phyloP scores from a whole-genome alignment of 2,329 filamentous ascomycete genomes.

The Cytospora piceicola region DNA sequence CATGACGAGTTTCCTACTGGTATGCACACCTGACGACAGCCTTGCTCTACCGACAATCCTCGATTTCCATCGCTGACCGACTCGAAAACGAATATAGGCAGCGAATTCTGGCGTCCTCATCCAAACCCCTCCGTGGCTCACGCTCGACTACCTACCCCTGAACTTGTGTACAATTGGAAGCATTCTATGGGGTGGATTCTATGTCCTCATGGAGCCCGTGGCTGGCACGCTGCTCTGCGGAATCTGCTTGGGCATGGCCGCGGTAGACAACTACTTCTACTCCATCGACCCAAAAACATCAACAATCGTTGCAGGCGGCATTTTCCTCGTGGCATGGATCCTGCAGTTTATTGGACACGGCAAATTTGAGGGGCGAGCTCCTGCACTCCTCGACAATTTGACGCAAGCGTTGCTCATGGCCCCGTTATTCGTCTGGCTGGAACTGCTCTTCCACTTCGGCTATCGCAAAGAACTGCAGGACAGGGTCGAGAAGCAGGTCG shows the following conservation, averaged over 20 bases:
- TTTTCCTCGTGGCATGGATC: constrained; percentile 80
- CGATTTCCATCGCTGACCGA: neutral
- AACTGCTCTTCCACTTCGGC: constrained; percentile 85
- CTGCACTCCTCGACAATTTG: constrained; percentile 87
- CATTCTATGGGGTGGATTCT: constrained; percentile 74
- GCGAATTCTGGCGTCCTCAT: constrained; percentile 67
- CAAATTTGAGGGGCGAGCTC: constrained; percentile 83
- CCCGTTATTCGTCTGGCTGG: constrained; percentile 96
- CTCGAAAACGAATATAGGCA: constrained; percentile 46
- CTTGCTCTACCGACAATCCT: neutral
- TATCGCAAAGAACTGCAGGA: constrained; percentile 87
- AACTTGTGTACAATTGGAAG: constrained; percentile 69
- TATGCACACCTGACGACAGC: constrained; percentile 48
- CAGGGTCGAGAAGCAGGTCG: constrained; percentile 76
- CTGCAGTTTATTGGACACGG: constrained; percentile 92
- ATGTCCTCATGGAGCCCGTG: constrained; percentile 91
- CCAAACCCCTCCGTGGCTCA: constrained; percentile 68
- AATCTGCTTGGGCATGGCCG: constrained; percentile 75
- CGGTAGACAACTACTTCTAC: constrained; percentile 75
- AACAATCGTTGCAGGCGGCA: constrained; percentile 62
- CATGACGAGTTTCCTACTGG: constrained; percentile 71
- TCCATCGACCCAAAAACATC: constrained; percentile 55
- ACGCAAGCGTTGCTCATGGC: constrained; percentile 91
- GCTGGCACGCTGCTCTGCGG: constrained; percentile 79
- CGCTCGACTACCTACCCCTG: constrained; percentile 67